Evolutionary conservation across 495 filamentous ascomycete species (phyloP).

Genomic region (Amniculicola lignicola): DNA sequence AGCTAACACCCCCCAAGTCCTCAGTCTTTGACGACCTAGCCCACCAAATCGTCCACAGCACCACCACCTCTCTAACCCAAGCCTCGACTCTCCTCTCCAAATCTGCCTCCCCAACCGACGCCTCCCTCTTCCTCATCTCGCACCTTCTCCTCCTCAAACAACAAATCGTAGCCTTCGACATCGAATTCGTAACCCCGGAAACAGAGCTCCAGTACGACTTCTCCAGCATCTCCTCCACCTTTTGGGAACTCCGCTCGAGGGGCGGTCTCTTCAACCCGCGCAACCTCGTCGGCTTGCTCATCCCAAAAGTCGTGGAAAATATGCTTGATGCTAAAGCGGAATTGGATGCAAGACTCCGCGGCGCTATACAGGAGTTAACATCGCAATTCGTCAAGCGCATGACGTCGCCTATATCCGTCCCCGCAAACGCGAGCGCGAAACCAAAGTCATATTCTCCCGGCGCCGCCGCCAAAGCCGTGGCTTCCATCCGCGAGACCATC

Average conservation of each 20-base stretch:
- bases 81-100: constrained; percentile 51
- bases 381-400: constrained; percentile 55
- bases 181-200: constrained; percentile 67
- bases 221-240: constrained; percentile 71
- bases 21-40: constrained; percentile 75
- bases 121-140: constrained; percentile 83
- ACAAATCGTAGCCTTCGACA: constrained; percentile 87
- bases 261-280: constrained; percentile 68
- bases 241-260: constrained; percentile 68
- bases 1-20: constrained; percentile 45
- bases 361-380: constrained; percentile 77
- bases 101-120: constrained; percentile 52
- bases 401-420: constrained; percentile 53
- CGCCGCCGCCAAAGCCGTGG: constrained; percentile 37
- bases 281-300: constrained; percentile 50
- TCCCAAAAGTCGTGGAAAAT: constrained; percentile 39
- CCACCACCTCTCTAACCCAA: constrained; percentile 60
- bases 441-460: constrained; percentile 43
- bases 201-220: constrained; percentile 73
- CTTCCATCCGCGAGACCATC: constrained; percentile 40
- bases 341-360: constrained; percentile 71
- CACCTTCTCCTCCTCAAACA: constrained; percentile 89
- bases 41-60: constrained; percentile 73
- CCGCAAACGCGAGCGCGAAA: constrained; percentile 40
- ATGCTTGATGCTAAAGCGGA: constrained; percentile 61